Conservation (phyloP, 1,139 yeast genomes). For the Kodamaea arcana region DNA sequence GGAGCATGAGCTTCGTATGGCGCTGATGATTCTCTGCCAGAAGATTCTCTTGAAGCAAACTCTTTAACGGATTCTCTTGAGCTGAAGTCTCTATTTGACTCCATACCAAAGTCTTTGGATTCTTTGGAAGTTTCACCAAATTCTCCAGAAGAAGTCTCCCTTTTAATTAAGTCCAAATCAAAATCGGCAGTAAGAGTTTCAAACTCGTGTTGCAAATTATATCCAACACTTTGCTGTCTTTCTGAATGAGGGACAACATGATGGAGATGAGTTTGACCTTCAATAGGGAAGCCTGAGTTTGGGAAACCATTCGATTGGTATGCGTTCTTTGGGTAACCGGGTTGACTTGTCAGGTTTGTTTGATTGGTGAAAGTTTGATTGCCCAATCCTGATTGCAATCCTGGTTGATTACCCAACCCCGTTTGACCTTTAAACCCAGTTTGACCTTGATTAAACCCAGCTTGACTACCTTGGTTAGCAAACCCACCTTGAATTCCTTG, state of each 20-base stretch:
- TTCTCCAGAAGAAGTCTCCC: slow-evolving; percentile 4
- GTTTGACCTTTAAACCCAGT: too few relatives aligned
- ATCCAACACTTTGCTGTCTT: slow-evolving; percentile 42
- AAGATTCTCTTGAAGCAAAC: slow-evolving; percentile 15
- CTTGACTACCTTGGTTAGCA: too few relatives aligned
- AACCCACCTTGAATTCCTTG: too few relatives aligned
- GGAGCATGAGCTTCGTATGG: slow-evolving; percentile 16
- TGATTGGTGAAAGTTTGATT: too few relatives aligned
- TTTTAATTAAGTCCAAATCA: slow-evolving; percentile 37
- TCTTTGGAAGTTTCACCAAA: too few relatives aligned
- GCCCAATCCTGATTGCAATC: background rate
- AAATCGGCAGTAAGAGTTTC: slow-evolving; percentile 45
- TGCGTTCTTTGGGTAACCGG: too few relatives aligned
- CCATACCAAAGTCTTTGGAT: too few relatives aligned
- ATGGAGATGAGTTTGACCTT: slow-evolving; percentile 4
- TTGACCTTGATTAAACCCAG: too few relatives aligned
- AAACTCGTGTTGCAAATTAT: slow-evolving; percentile 45
- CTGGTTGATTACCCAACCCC: too few relatives aligned
- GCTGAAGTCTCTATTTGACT: slow-evolving; percentile 3
- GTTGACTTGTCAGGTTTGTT: too few relatives aligned
- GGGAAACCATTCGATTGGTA: background rate
- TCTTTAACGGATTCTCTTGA: too few relatives aligned
- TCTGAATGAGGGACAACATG: slow-evolving; percentile 15
- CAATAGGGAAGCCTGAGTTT: background rate
- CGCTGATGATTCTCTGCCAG: slow-evolving; percentile 13